Base-by-base conservation (phyloP, 2,329 filamentous ascomycete genomes). In the Calonectria hongkongensis region DNA sequence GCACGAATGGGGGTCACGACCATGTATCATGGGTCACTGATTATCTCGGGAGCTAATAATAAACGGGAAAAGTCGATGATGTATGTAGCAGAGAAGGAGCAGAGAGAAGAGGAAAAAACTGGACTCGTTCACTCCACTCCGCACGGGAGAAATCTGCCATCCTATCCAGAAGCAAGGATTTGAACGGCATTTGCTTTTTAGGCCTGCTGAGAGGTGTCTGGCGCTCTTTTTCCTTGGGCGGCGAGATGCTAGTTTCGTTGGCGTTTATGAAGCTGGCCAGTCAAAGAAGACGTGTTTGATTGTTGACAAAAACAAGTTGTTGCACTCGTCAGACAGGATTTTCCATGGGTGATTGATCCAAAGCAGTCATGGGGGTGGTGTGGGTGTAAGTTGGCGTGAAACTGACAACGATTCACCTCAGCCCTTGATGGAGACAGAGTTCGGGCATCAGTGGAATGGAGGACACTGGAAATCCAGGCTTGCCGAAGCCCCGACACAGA, bases 1-100 rank as follows among this genome's bases (percentile, higher is more conserved):
- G 75, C 66, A n/a, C 39, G 68, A 51, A 75, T 76, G 76, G 77
- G 76, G 77, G 67, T 74, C 77, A 74, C 50, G 45, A 47, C 48
- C 77, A 74, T 70, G 58, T 39, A 71, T 67, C 51, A 54, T 48
- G 66, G 60, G 50, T 67, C 67, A 62, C 75, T 68, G 64, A 64
- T 63, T 68, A 71, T 60, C 65, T 70, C 73, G 71, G 60, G 60
- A 70, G 48, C 60, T 65, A 66, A 48, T 21, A 60, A 67, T 54
- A 43, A 58, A 71, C 39, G 39, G 58, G 48, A 33, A 45, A 62
- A 62, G 36, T 27, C 39, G 36, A 51, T 36, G 58, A 56, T 50
- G 51, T 39, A 56, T 54, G 18, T 47, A 41, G 33, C 43, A 36
- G 33, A 47, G 18, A 15, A 28, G 28, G 30, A 66, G 62, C 50